Evolutionary conservation across 805 yeast species (phyloP).

Genomic region (Tetrapisispora arboricola): DNA sequence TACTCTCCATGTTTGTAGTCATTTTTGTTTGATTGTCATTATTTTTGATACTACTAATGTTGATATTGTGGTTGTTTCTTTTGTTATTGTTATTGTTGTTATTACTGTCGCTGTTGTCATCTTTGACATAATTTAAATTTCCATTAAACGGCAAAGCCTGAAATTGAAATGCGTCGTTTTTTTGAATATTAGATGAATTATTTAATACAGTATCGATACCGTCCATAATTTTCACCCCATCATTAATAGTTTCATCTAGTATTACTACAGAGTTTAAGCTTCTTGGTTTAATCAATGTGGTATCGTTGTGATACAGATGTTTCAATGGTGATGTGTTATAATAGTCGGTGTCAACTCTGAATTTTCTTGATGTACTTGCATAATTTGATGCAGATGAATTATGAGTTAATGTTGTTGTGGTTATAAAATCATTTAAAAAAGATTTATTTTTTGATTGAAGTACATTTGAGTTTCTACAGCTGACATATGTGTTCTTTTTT

Average conservation of each 20-base stretch:
- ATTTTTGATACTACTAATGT: too few relatives aligned
- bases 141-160: too few relatives aligned
- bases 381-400: not conserved
- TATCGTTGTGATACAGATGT: conserved; percentile 24
- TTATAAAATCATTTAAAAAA: conserved; percentile 3
- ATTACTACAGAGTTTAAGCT: conserved; percentile 14
- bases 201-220: not conserved
- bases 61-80: too few relatives aligned
- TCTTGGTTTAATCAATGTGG: conserved; percentile 16
- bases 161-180: too few relatives aligned
- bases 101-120: too few relatives aligned
- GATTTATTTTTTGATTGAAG: not conserved
- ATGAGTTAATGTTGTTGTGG: conserved; percentile 4
- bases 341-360: conserved; percentile 27
- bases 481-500: too few relatives aligned
- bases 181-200: too few relatives aligned
- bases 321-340: conserved; percentile 28
- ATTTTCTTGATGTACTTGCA: conserved; percentile 17
- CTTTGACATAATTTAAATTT: not conserved
- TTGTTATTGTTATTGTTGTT: not conserved
- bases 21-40: too few relatives aligned
- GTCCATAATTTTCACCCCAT: not conserved
- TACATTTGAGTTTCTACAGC: not conserved
- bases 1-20: too few relatives aligned
- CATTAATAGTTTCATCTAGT: not conserved